Percentiles rank a stretch among this genome's conserved stretches.
These are phyloP conservation scores for Simplicillium sp. DNA, from an alignment of 2,329 filamentous ascomycete species.

Conservation along the genomic window DNA sequence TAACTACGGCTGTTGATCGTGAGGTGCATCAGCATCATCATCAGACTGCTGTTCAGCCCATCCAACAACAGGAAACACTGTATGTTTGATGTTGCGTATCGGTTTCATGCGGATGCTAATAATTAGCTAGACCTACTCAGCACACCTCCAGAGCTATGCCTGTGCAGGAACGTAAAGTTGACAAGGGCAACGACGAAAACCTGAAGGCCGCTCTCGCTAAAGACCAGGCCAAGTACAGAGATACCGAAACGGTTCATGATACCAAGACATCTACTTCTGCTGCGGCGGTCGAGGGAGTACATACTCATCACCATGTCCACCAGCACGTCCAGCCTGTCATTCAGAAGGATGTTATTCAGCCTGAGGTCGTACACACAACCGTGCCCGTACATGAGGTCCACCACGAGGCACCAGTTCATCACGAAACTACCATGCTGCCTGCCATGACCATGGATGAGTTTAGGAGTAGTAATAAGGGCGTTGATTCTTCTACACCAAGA, in stretches of 20 bases:
- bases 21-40: conserved; percentile 66
- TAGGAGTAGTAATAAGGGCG: conserved; percentile 33
- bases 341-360: conserved; percentile 59
- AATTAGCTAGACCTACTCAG: conserved; percentile 39
- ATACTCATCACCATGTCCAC: conserved; percentile 40
- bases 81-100: conserved; percentile 24
- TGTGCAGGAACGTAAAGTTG: conserved; percentile 50
- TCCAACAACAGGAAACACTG: conserved; percentile 28
- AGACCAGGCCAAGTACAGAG: conserved; percentile 32
- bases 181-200: conserved; percentile 47
- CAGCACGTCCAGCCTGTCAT: conserved; percentile 64
- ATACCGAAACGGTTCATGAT: conserved; percentile 16
- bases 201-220: conserved; percentile 35
- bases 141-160: conserved; percentile 49
- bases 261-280: conserved; percentile 16
- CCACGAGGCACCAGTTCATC: conserved; percentile 56
- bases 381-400: conserved; percentile 65
- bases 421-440: conserved; percentile 54
- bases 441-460: conserved; percentile 58
- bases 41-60: conserved; percentile 59
- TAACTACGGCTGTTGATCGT: conserved; percentile 53
- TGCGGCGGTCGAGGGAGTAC: conserved; percentile 19
- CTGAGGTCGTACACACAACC: conserved; percentile 61
- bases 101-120: background rate
- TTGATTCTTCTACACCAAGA: conserved; percentile 44